Evolutionary conservation across 2,329 filamentous ascomycete genomes (phyloP).

Genomic region (Graphiopsis chlorocephala): DNA sequence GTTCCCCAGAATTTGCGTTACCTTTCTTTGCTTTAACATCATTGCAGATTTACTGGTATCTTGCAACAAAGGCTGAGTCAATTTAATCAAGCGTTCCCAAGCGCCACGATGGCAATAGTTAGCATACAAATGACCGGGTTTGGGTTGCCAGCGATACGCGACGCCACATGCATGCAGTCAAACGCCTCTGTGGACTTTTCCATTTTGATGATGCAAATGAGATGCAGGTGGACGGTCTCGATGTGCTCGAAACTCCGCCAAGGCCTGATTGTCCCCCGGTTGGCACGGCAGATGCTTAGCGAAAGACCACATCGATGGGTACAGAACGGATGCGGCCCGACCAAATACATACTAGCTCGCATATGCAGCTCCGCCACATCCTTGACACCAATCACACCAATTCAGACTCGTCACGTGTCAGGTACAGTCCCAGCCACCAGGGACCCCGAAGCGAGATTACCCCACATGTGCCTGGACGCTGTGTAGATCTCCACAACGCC

Average conservation of each 20-base stretch:
- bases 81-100: neutral
- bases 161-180: neutral
- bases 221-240: too few relatives aligned
- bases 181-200: neutral
- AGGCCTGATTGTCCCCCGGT: neutral
- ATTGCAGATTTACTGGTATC: neutral
- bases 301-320: too few relatives aligned
- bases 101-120: neutral
- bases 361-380: neutral
- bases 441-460: neutral
- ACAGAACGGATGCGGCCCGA: neutral
- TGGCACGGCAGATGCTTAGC: neutral
- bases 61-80: neutral
- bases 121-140: neutral
- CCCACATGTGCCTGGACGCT: neutral
- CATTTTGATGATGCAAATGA: neutral
- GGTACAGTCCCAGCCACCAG: neutral
- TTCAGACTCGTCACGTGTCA: neutral
- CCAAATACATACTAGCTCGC: neutral
- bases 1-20: neutral
- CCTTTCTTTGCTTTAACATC: neutral
- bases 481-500: too few relatives aligned
- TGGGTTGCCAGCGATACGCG: neutral
- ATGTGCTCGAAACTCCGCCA: too few relatives aligned
- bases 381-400: neutral